Conservation (phyloP, 2,329 filamentous ascomycete species). For the Thelonectria discophora region DNA sequence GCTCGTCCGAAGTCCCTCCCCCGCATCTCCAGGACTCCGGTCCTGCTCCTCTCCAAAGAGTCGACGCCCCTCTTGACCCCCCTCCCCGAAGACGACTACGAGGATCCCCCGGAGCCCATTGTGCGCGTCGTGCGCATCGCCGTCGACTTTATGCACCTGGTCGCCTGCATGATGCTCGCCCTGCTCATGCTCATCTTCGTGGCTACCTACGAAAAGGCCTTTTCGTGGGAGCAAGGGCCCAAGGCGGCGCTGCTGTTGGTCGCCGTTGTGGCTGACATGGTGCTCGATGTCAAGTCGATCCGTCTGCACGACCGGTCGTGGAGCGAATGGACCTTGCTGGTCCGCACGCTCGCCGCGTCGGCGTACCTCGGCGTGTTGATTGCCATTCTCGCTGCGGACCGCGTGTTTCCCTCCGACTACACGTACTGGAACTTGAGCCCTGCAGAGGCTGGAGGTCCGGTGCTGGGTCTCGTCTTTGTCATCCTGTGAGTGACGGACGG, state of each 20-base stretch:
- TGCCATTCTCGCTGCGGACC: slow-evolving; percentile 46
- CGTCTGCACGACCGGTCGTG: slow-evolving; percentile 44
- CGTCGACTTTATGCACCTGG: slow-evolving; percentile 44
- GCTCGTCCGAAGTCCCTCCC: slow-evolving; percentile 37
- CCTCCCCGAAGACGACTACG: slow-evolving; percentile 35
- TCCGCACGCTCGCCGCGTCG: slow-evolving; percentile 45
- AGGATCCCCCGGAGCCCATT: slow-evolving; percentile 36
- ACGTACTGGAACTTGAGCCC: slow-evolving; percentile 49
- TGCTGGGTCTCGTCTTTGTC: slow-evolving; percentile 50
- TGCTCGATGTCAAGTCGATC: slow-evolving; percentile 49
- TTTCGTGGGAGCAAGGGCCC: slow-evolving; percentile 32
- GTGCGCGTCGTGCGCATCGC: slow-evolving; percentile 42
- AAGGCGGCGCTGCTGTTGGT: slow-evolving; percentile 44
- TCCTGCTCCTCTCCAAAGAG: slow-evolving; percentile 29
- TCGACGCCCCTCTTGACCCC: slow-evolving; percentile 37
- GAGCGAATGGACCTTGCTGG: slow-evolving; percentile 45
- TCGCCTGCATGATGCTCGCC: slow-evolving; percentile 44
- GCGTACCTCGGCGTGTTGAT: slow-evolving; percentile 49
- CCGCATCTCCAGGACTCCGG: slow-evolving; percentile 35
- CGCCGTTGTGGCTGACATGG: slow-evolving; percentile 46
- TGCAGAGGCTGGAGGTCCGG: slow-evolving; percentile 42
- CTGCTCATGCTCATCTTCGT: slow-evolving; percentile 47
- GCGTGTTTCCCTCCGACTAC: slow-evolving; percentile 49
- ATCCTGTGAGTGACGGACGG: slow-evolving; percentile 43
- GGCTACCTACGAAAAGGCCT: slow-evolving; percentile 37